Evolutionary conservation across 2,329 filamentous ascomycete species (phyloP).

Genomic region (Pyrenophora graminea): DNA sequence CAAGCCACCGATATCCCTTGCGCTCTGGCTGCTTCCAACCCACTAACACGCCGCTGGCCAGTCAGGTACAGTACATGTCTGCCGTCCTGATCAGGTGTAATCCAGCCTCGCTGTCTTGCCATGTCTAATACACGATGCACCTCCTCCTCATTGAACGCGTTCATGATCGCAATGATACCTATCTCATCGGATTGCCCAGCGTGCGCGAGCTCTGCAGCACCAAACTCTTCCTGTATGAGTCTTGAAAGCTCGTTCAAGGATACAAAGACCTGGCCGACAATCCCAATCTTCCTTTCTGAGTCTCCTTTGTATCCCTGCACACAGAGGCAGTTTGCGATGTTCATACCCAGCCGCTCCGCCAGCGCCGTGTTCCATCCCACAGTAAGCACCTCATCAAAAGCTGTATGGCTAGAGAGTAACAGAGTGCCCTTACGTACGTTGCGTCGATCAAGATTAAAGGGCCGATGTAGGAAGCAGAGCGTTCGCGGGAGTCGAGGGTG

Average conservation of each 20-base stretch:
- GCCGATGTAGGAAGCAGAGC: constrained; percentile 41
- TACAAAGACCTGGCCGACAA: constrained; percentile 33
- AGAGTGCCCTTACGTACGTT: constrained; percentile 33
- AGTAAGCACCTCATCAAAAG: constrained; percentile 47
- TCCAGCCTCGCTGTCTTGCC: constrained; percentile 31
- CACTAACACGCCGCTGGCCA: constrained; percentile 42
- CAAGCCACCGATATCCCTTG: constrained; percentile 44
- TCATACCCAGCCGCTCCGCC: constrained; percentile 39
- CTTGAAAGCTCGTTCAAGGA: constrained; percentile 18
- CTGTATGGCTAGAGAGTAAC: constrained; percentile 43
- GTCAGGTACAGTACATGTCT: constrained; percentile 46
- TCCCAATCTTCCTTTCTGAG: constrained; percentile 43
- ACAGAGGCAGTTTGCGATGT: constrained; percentile 32
- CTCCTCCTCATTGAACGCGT: constrained; percentile 46
- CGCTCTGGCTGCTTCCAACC: constrained; percentile 38
- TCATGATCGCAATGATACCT: constrained; percentile 46
- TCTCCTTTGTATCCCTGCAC: constrained; percentile 49
- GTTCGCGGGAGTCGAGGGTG: constrained; percentile 28
- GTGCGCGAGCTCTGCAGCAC: constrained; percentile 30
- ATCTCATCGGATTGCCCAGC: constrained; percentile 30
- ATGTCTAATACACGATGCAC: constrained; percentile 42
- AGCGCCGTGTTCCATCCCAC: constrained; percentile 46
- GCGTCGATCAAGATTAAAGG: constrained; percentile 37
- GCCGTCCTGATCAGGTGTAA: constrained; percentile 25
- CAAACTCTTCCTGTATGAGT: constrained; percentile 34